Base-by-base conservation (phyloP, 768 basidiomycete species). In the Pleurotus giganteus region DNA sequence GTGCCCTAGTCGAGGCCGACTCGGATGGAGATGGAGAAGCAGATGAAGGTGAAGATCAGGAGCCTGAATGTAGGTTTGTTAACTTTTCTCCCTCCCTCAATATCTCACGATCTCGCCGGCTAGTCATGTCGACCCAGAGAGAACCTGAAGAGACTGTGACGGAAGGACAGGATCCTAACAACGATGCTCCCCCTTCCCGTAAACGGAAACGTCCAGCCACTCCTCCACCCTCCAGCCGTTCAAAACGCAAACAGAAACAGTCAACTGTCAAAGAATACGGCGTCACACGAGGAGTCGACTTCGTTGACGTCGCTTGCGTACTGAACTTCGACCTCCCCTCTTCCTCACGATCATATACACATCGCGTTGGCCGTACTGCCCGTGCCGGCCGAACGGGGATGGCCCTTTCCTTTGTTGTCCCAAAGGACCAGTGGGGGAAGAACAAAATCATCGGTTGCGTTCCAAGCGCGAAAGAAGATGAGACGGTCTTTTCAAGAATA, bases 281-380 rank as follows among this genome's bases (percentile, higher is more conserved):
- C 31, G 91, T 98, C 46, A 93, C 93, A 1, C 89, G 97, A 43
- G 97, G 97, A 2, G 85, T 98, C 55, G 97, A 99, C 71, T 99
- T 99, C 69, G 81, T 98, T 58, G 91, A 97, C 60, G 97, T 98
- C 53, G 86, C 94, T 8, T 98, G 95, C 62, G 96, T 99, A 2
- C 81, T 99, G 67, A 99, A 99, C 74, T 99, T 98, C 70, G 97
- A 99, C 70, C 80, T 98, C n/a, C 97, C 97, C 0, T 75, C 83
- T 0, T 87, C 93, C 0, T 80, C 91, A 3, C 86, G 86, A 15
- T 82, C 94, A 11, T 99, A 99, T 66, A 94, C 91, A 0, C 97
- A 99, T 67, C 88, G 97, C 46, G 89, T 98, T 13, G 97, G 97
- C 11, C 86, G 97, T 23, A 99, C 97, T 0, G 97, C 97, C 12